Evolutionary conservation across 2,329 filamentous ascomycete genomes (phyloP), one percentile per base, ranked within the genome.

Genomic region (Coniochaeta hoffmannii): DNA sequence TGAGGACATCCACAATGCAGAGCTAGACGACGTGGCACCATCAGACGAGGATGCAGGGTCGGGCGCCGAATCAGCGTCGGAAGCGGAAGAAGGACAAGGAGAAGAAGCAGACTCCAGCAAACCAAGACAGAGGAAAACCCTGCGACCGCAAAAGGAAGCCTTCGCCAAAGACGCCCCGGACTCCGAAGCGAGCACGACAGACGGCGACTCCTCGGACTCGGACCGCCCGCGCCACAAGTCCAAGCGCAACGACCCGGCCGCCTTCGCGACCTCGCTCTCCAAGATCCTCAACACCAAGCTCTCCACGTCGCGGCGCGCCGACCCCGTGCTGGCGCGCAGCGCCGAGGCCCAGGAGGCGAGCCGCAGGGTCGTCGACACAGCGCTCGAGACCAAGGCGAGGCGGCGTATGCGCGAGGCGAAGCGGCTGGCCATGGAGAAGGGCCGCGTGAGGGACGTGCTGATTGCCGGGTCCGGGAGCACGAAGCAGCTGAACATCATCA

Each of bases 231-330:
- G 62, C 36, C 62, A 63, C 10, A 88, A 84, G 65, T 84, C 86
- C 14, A 97, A 97, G 74, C 87, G 92, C 67, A 96, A 96, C 73
- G 93, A 99, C 71, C 92, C 94, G 2, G 77, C 81, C 60, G 91
- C 90, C 53, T 97, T 99, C 70, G 90, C 93, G 24, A 96, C 87
- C 1, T 96, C 91, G 53, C 90, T 99, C 65, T 88, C 89, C 62
- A 96, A 94, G 71, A 97, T 99, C 68, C 80, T 99, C 46, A 86
- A 85, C 55, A 93, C 90, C 52, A 97, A 97, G 73, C 79, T 97
- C 10, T 87, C 91, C 1, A 85, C 83, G 8, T 82, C 88, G 31
- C 90, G 90, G 67, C 88, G 92, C 24, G 80, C 86, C 55, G 94
- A 99, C 68, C 94, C 94, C 0, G 89, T 99, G n/a, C 80, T 99